Evolutionary conservation across 192 early-diverging fungal species (phyloP).

Genomic region (Linnemannia zychae): DNA sequence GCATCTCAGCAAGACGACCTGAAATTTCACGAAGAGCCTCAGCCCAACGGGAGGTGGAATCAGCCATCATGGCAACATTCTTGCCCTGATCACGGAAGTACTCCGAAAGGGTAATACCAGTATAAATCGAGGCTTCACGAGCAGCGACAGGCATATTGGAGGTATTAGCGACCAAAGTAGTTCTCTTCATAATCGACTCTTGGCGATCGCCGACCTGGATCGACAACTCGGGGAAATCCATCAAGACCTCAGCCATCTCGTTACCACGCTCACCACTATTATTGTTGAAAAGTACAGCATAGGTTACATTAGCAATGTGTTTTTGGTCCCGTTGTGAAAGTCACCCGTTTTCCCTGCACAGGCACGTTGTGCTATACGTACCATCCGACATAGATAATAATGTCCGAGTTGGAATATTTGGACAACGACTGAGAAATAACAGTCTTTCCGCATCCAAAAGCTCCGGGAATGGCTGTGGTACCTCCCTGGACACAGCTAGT

Average conservation of each 20-base stretch:
- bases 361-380: conserved; percentile 58
- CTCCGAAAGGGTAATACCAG: conserved; percentile 99
- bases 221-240: conserved; percentile 97
- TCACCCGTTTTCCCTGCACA: conserved; percentile 74
- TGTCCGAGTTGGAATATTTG: conserved; percentile 99
- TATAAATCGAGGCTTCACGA: conserved; percentile 99
- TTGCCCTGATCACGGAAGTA: conserved; percentile 99
- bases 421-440: conserved; percentile 99
- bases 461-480: conserved; percentile 99
- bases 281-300: background rate
- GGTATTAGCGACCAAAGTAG: conserved; percentile 98
- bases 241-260: conserved; percentile 99
- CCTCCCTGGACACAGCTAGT: conserved; percentile 96
- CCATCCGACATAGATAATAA: conserved; percentile 98
- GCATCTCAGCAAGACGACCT: conserved; percentile 99
- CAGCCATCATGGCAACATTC: conserved; percentile 99
- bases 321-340: conserved; percentile 67
- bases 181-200: conserved; percentile 99
- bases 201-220: conserved; percentile 95
- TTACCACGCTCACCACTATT: conserved; percentile 94
- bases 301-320: background rate
- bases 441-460: conserved; percentile 99
- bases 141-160: conserved; percentile 99
- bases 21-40: conserved; percentile 99
- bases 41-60: conserved; percentile 99